Percentiles rank a stretch among this genome's conserved stretches.
phyloP scores from a whole-genome alignment of 2,329 filamentous ascomycete species.

The Juglanconis juglandina region DNA sequence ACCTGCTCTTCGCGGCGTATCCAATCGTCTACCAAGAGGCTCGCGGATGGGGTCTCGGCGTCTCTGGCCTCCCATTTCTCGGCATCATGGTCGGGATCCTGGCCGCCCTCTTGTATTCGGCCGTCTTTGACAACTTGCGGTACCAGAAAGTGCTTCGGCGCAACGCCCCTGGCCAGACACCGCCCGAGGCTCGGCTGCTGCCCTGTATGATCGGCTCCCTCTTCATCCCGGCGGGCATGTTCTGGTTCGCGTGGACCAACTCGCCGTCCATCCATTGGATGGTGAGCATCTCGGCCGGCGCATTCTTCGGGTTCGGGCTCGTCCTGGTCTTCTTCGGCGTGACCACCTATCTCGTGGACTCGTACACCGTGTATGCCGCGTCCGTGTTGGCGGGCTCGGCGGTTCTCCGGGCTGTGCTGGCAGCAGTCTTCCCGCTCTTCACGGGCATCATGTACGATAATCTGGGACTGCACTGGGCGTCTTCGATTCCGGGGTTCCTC shows the following conservation, averaged over 20 bases:
- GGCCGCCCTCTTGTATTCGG: conserved; percentile 47
- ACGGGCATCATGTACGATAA: conserved; percentile 56
- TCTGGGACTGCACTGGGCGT: conserved; percentile 74
- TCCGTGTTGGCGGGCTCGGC: conserved; percentile 71
- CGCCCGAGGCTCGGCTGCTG: conserved; percentile 62
- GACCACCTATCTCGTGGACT: conserved; percentile 66
- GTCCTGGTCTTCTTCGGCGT: conserved; percentile 65
- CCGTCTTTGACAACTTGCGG: conserved; percentile 50
- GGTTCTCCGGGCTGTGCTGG: conserved; percentile 69
- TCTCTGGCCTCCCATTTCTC: conserved; percentile 60
- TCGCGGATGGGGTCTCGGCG: conserved; percentile 55
- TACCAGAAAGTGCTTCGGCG: conserved; percentile 42
- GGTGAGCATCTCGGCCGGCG: conserved; percentile 34
- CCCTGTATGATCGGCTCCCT: conserved; percentile 58
- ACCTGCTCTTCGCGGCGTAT: conserved; percentile 53
- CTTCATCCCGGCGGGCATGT: conserved; percentile 15
- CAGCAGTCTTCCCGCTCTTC: conserved; percentile 70
- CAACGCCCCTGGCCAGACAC: conserved; percentile 48
- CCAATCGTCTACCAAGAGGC: conserved; percentile 60
- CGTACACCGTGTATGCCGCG: conserved; percentile 73
- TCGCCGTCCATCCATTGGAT: conserved; percentile 29
- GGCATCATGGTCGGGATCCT: conserved; percentile 64
- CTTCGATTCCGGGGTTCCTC: conserved; percentile 69
- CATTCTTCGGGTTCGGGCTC: conserved; percentile 41
- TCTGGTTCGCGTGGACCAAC: conserved; percentile 20